Percentiles rank a stretch among this genome's conserved stretches.
Conservation (phyloP, 2,329 filamentous ascomycete genomes). For the Teratosphaeria nubilosa region DNA sequence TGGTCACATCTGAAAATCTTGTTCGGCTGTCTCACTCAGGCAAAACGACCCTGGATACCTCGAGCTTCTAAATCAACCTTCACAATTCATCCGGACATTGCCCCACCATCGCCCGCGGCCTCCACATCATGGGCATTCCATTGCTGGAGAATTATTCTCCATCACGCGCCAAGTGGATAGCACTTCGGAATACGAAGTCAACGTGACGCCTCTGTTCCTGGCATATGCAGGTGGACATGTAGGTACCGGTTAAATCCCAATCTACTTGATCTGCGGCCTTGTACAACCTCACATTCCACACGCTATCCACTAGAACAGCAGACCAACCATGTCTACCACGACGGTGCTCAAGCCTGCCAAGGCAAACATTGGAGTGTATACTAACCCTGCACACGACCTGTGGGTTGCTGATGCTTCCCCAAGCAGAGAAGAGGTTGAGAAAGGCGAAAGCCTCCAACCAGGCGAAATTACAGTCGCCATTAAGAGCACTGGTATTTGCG, state of each 20-base stretch:
- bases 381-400: constrained; percentile 82
- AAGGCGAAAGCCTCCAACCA: constrained; percentile 57
- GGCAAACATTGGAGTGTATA: constrained; percentile 91
- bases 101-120: neutral
- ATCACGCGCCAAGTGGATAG: neutral
- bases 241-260: neutral
- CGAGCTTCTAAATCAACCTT: neutral
- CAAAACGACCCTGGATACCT: neutral
- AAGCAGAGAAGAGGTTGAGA: constrained; percentile 61
- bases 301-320: neutral
- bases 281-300: neutral
- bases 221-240: neutral
- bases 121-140: neutral
- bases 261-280: neutral
- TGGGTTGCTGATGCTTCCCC: constrained; percentile 78
- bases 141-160: neutral
- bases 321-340: constrained; percentile 6
- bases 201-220: neutral
- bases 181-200: neutral
- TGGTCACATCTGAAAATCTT: neutral
- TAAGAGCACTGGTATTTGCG: constrained; percentile 93
- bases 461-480: constrained; percentile 84
- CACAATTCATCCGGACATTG: neutral
- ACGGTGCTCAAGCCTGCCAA: constrained; percentile 46
- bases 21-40: neutral